Conservation (phyloP, 1,284 basidiomycete genomes). For the Ceratobasidium sp. region DNA sequence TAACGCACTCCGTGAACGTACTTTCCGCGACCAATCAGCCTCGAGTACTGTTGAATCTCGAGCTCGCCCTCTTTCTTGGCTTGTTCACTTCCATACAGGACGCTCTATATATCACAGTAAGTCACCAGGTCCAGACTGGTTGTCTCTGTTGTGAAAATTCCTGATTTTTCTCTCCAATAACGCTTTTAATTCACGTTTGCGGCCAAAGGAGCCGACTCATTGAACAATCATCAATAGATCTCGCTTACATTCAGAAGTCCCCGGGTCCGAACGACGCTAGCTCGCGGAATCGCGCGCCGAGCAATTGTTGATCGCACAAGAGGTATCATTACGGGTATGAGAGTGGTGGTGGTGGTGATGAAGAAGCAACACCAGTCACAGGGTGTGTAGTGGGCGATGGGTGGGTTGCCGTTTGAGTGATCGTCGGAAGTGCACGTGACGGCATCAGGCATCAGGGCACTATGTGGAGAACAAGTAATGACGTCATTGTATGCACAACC, state of each 20-base stretch:
- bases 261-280: constrained; percentile 25
- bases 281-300: constrained; percentile 14
- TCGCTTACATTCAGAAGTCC: constrained; percentile 28
- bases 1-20: constrained; percentile 62
- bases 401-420: constrained; percentile 11
- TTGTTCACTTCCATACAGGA: constrained; percentile 83
- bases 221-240: neutral
- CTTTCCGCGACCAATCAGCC: constrained; percentile 86
- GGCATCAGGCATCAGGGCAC: constrained; percentile 22
- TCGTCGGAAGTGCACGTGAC: constrained; percentile 28
- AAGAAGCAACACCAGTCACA: constrained; percentile 11
- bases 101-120: constrained; percentile 24
- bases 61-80: constrained; percentile 85
- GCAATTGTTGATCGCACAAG: constrained; percentile 3
- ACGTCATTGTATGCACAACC: constrained; percentile 39
- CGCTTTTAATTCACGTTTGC: neutral
- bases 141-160: no score
- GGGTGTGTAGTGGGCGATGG: constrained; percentile 11
- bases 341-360: constrained; percentile 15
- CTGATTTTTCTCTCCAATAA: no score
- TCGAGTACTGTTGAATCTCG: constrained; percentile 82
- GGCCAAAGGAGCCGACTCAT: neutral
- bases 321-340: constrained; percentile 8
- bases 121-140: no score
- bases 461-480: constrained; percentile 18